These are phyloP conservation scores for Diaporthe amygdali DNA, from an alignment of 2,329 filamentous ascomycete species.

Conservation along the genomic window DNA sequence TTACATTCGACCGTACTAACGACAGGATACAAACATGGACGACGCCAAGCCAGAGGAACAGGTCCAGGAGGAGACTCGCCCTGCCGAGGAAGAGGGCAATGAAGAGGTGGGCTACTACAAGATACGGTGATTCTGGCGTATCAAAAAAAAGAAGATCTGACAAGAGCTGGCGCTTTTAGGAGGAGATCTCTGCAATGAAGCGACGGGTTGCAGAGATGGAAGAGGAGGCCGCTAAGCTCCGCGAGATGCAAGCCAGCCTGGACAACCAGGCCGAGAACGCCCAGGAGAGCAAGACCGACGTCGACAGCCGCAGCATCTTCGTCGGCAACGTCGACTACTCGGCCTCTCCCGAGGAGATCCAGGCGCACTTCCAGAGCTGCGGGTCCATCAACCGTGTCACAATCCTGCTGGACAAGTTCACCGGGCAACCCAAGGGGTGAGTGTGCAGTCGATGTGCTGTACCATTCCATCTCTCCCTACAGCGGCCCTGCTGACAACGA, in stretches of 20 bases:
- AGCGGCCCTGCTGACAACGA: conserved; percentile 22
- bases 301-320: conserved; percentile 95
- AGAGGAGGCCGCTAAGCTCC: conserved; percentile 83
- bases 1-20: neutral
- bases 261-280: conserved; percentile 85
- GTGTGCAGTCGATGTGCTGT: conserved; percentile 34
- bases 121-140: conserved; percentile 28
- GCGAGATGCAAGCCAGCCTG: conserved; percentile 85
- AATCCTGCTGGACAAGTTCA: conserved; percentile 97
- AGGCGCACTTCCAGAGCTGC: conserved; percentile 96
- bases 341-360: conserved; percentile 95
- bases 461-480: neutral
- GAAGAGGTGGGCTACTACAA: conserved; percentile 48
- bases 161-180: conserved; percentile 43
- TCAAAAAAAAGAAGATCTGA: conserved; percentile 25
- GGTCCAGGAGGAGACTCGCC: conserved; percentile 35
- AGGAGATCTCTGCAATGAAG: conserved; percentile 91
- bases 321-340: conserved; percentile 99
- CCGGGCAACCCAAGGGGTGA: conserved; percentile 98
- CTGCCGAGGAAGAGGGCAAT: conserved; percentile 46
- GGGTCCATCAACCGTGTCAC: conserved; percentile 98
- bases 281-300: conserved; percentile 91
- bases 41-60: conserved; percentile 38
- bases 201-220: conserved; percentile 87
- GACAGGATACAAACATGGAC: conserved; percentile 31